A percentile compares a stretch with the other conserved stretches of the same genome.
phyloP scores from a whole-genome alignment of 495 filamentous ascomycete species.

The Hypoxylon lienhwacheense region DNA sequence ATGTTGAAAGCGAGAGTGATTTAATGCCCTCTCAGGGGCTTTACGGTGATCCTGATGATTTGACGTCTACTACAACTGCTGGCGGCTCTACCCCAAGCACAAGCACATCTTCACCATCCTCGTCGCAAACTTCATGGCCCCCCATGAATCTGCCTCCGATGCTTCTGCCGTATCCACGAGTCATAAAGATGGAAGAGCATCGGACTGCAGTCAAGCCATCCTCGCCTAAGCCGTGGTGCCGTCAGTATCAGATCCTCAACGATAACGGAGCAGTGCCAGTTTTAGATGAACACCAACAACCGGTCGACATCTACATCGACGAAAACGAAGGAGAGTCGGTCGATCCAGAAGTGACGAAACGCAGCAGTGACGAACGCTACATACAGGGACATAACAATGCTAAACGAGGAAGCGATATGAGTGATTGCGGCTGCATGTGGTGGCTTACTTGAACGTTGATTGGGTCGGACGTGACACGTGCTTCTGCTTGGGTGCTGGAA shows the following conservation, averaged over 20 bases:
- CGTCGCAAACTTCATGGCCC: constrained; percentile 13
- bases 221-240: constrained; percentile 60
- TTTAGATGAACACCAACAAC: constrained; percentile 42
- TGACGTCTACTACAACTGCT: background rate
- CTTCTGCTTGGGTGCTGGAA: too few species aligned
- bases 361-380: background rate
- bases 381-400: constrained; percentile 4
- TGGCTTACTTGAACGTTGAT: constrained; percentile 32
- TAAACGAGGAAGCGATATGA: constrained; percentile 32
- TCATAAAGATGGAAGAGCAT: constrained; percentile 80
- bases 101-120: constrained; percentile 5
- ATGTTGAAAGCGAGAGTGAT: constrained; percentile 8
- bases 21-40: constrained; percentile 4
- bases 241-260: constrained; percentile 67
- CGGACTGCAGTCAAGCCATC: constrained; percentile 53
- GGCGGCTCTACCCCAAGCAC: background rate
- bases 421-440: constrained; percentile 44
- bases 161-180: constrained; percentile 72
- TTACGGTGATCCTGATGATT: constrained; percentile 12
- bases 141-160: constrained; percentile 10
- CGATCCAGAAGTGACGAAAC: constrained; percentile 9
- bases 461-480: background rate
- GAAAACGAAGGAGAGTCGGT: constrained; percentile 49
- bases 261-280: constrained; percentile 48
- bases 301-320: constrained; percentile 58